Percentiles rank a stretch among this genome's conserved stretches.
phyloP scores from a whole-genome alignment of 1,284 basidiomycete species.

The Rhodotorula sp. region DNA sequence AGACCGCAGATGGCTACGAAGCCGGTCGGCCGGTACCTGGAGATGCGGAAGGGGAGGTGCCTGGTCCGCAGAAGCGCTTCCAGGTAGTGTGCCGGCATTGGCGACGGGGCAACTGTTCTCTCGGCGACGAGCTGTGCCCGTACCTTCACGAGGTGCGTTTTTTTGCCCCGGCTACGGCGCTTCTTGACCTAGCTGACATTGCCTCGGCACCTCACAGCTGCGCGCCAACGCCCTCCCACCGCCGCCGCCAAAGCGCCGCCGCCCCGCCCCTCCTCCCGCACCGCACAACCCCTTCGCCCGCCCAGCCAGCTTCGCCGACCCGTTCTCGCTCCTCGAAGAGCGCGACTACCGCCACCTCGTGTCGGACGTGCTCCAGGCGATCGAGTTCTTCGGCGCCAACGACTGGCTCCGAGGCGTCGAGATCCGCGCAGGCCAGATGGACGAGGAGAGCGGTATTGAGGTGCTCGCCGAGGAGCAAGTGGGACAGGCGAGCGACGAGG shows the following conservation, averaged over 20 bases:
- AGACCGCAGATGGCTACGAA: slow-evolving; percentile 5
- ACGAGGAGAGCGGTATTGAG: slow-evolving; percentile 56
- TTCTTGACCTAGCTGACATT: not conserved
- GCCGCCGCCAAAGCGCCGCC: slow-evolving; percentile 15
- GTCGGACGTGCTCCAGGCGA: slow-evolving; percentile 88
- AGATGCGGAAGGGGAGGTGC: not conserved
- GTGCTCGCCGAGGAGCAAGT: slow-evolving; percentile 11
- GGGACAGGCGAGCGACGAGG: not conserved
- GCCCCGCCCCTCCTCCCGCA: slow-evolving; percentile 44
- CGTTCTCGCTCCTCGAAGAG: slow-evolving; percentile 66
- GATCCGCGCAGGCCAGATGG: slow-evolving; percentile 72
- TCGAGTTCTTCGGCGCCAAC: slow-evolving; percentile 89
- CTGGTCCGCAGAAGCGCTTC: slow-evolving; percentile 12
- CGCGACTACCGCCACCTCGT: slow-evolving; percentile 88
- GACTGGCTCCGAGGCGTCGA: slow-evolving; percentile 84
- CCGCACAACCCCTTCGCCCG: slow-evolving; percentile 65
- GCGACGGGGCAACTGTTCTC: slow-evolving; percentile 26
- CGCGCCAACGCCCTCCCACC: slow-evolving; percentile 17
- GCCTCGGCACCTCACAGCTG: slow-evolving; percentile 5
- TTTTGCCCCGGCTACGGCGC: too few relatives aligned
- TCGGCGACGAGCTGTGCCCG: slow-evolving; percentile 23
- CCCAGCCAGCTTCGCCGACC: slow-evolving; percentile 18
- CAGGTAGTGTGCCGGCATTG: slow-evolving; percentile 37
- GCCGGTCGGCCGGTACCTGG: not conserved
- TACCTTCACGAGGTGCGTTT: slow-evolving; percentile 36